Base-by-base conservation (phyloP, 2,329 filamentous ascomycete species). In the Exutisphaerella laricina region DNA sequence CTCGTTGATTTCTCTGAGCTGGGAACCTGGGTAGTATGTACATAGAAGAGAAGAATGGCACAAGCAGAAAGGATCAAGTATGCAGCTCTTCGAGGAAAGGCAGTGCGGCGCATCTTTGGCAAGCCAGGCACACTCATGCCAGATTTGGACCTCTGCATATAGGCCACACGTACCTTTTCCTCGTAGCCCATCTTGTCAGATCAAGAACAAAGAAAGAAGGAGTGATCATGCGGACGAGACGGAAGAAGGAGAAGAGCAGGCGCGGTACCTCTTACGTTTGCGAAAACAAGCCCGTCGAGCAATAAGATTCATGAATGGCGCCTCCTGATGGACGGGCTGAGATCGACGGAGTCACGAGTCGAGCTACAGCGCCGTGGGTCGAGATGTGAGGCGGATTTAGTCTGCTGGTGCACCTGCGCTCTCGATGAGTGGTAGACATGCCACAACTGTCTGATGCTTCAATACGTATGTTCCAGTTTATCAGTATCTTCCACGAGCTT, bases 111-210 rank as follows among this genome's bases (percentile, higher is more conserved):
- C 22, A 42, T 21, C 20, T 42, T 42, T 5, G 31, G 5, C 13
- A 36, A 23, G 18, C 29, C 21, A 18, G 31, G 2, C n/a, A 18
- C 14, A 5, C n/a, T 34, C 31, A 21, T 35, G 4, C 31, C 21
- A 16, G 17, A 25, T 12, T 13, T 14, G 7, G 31, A 16, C 14
- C 31, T 17, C 31, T 33, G 21, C 31, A 21, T 10, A 14, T 23
- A 36, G 13, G 39, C 39, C 12, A 18, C 7, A 20, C 23, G 39
- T n/a, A 36, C 22, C 39, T 42, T 42, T 9, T 42, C 39, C 22
- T 13, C 25, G 22, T 42, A 36, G 2, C 20, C 31, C 30, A 36
- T 35, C 9, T 5, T 20, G 37, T 18, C n/a, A 10, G n/a, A 17
- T 18, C 14, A 20, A 29, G 20, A 29, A 14, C 17, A 23, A 14